These are phyloP conservation scores for Toxicodendron radicans DNA, from an alignment of 345 rosid genomes.

Conservation along the genomic window DNA sequence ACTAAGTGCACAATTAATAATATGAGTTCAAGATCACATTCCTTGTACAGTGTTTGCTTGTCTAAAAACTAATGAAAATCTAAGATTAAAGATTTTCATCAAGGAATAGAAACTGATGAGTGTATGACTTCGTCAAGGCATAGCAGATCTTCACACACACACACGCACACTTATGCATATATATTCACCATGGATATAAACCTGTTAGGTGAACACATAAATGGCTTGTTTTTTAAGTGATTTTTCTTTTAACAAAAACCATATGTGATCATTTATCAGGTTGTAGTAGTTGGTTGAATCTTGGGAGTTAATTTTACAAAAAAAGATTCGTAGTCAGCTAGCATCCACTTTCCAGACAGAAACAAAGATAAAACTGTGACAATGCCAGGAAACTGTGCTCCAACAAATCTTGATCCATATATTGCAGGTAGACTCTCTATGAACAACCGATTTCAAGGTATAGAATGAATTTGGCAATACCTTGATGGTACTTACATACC, in stretches of 20 bases:
- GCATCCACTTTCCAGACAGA: neutral
- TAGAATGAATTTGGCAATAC: neutral
- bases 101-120: neutral
- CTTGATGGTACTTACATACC: neutral
- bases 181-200: neutral
- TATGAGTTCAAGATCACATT: neutral
- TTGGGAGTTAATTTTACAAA: neutral
- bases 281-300: neutral
- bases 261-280: too few relatives aligned
- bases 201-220: neutral
- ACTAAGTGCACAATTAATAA: conserved; percentile 17
- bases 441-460: neutral
- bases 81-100: too few relatives aligned
- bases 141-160: neutral
- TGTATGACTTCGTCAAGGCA: neutral
- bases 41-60: too few relatives aligned
- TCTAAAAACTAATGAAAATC: too few relatives aligned
- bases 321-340: neutral
- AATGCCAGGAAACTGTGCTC: neutral
- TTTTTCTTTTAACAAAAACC: too few relatives aligned
- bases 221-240: too few relatives aligned
- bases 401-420: neutral
- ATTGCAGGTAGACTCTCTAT: neutral
- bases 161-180: too few relatives aligned
- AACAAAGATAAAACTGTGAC: neutral